Percentiles rank a stretch among this genome's conserved stretches.
These are phyloP conservation scores for Angophora floribunda DNA, from an alignment of 345 rosid genomes.

Conservation along the genomic window DNA sequence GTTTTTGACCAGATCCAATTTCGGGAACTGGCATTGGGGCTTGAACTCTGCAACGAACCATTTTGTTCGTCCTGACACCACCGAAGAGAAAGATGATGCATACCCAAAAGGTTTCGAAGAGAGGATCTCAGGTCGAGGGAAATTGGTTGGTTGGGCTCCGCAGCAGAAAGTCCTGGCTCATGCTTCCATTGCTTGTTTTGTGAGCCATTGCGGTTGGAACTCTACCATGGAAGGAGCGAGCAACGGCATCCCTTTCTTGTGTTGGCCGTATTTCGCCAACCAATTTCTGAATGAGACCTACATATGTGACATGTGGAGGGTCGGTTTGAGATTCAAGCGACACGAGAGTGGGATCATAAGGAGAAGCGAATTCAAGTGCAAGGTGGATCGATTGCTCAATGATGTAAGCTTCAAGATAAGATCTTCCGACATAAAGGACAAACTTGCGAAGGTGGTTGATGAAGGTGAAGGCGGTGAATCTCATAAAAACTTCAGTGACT, in stretches of 20 bases:
- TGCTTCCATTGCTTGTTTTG: conserved; percentile 6
- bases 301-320: conserved; percentile 31
- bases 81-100: too few relatives aligned
- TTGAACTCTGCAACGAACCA: too few relatives aligned
- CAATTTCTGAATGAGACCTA: conserved; percentile 24
- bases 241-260: conserved; percentile 37
- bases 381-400: not conserved
- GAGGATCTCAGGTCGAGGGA: too few relatives aligned
- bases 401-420: not conserved
- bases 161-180: not conserved
- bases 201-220: conserved; percentile 61
- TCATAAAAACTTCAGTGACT: not conserved
- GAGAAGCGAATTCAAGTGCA: not conserved
- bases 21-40: too few relatives aligned
- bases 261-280: conserved; percentile 38
- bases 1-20: too few relatives aligned
- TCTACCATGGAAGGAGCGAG: conserved; percentile 42
- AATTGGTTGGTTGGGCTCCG: not conserved
- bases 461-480: not conserved
- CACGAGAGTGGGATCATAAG: not conserved
- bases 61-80: too few relatives aligned
- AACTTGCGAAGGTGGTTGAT: not conserved
- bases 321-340: conserved; percentile 10
- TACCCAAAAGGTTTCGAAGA: too few relatives aligned
- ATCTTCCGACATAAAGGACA: not conserved